Percentiles rank a stretch among this genome's conserved stretches.
Conservation (phyloP, 225 moss, liverwort and hornwort species). For the Climacium dendroides region DNA sequence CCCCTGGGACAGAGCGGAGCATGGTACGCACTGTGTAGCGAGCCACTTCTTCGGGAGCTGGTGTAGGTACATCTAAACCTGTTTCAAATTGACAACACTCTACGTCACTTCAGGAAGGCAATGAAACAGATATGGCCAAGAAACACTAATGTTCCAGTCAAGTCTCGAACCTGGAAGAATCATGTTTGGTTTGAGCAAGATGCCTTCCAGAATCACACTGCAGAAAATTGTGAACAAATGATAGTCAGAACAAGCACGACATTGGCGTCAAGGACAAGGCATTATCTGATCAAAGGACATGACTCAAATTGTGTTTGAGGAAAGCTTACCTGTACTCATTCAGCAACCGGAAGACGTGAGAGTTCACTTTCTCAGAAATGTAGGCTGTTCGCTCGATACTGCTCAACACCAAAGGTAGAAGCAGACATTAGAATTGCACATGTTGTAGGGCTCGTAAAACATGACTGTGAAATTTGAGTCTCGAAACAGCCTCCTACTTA, state of each 20-base stretch:
- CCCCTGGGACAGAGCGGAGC: constrained; percentile 79
- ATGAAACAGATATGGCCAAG: neutral
- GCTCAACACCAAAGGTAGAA: neutral
- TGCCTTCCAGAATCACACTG: constrained; percentile 97
- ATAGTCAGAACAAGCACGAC: neutral
- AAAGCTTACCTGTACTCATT: constrained; percentile 79
- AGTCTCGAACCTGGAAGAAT: constrained; percentile 76
- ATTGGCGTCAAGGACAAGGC: neutral
- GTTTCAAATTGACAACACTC: neutral
- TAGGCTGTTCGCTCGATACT: constrained; percentile 97
- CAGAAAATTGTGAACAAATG: neutral
- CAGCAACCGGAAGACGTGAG: constrained; percentile 91
- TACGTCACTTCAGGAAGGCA: neutral
- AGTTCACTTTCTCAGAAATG: constrained; percentile 97
- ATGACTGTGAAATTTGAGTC: neutral
- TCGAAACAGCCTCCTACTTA: neutral
- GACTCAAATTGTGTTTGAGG: neutral
- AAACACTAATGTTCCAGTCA: neutral
- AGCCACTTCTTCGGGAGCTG: constrained; percentile 93
- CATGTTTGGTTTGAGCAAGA: constrained; percentile 98
- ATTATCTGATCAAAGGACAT: neutral
- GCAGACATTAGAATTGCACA: neutral
- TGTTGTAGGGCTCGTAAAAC: neutral
- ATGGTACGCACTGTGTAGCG: constrained; percentile 91
- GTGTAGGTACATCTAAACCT: constrained; percentile 97